Conservation (phyloP, 2,329 filamentous ascomycete genomes). For the Zelopaecilomyces penicillatus region DNA sequence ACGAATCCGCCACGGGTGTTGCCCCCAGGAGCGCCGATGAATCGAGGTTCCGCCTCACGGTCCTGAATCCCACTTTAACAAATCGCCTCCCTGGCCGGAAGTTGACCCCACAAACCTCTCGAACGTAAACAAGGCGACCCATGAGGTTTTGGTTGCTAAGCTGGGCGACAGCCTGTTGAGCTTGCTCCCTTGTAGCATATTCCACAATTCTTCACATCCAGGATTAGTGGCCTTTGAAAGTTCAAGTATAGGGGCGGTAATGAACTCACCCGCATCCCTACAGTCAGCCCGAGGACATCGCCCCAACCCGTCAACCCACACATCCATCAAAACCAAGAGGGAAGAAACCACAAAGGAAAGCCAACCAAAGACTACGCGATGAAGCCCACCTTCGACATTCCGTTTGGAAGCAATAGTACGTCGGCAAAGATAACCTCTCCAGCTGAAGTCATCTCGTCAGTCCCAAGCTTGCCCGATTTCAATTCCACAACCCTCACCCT, state of each 20-base stretch:
- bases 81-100: slow-evolving; percentile 6
- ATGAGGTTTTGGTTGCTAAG: slow-evolving; percentile 99
- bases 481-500: slow-evolving; percentile 58
- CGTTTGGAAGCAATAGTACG: slow-evolving; percentile 98
- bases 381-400: slow-evolving; percentile 99
- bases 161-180: slow-evolving; percentile 91
- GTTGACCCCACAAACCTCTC: slow-evolving; percentile 60
- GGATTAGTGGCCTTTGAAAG: background rate
- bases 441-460: slow-evolving; percentile 54
- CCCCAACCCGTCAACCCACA: slow-evolving; percentile 99
- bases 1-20: slow-evolving; percentile 50
- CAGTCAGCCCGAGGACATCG: slow-evolving; percentile 73
- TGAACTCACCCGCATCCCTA: slow-evolving; percentile 98
- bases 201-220: slow-evolving; percentile 78
- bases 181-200: slow-evolving; percentile 99
- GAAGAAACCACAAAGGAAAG: slow-evolving; percentile 64
- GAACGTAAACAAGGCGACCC: slow-evolving; percentile 96
- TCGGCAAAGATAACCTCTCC: slow-evolving; percentile 99
- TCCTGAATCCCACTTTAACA: slow-evolving; percentile 49
- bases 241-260: background rate
- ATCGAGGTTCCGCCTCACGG: slow-evolving; percentile 94
- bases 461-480: slow-evolving; percentile 19
- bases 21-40: slow-evolving; percentile 64
- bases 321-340: slow-evolving; percentile 66
- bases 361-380: slow-evolving; percentile 82